Percentiles rank a stretch among this genome's conserved stretches.
Evolutionary conservation across 2,329 filamentous ascomycete genomes (phyloP).

Genomic region (Ophiosphaerella korrae): DNA sequence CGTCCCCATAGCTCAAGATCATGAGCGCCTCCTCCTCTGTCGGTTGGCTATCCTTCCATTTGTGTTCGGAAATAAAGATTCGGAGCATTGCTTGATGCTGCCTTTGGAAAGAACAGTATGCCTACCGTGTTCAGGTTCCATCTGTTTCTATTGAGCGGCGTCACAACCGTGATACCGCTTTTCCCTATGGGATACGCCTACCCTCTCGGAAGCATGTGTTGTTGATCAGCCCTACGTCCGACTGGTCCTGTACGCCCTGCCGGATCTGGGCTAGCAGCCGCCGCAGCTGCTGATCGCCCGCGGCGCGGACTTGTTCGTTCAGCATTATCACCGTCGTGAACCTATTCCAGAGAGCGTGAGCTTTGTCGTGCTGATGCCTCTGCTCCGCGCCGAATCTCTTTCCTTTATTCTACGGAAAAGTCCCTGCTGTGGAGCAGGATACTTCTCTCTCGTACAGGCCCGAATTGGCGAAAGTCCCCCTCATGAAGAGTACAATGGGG

Average conservation of each 20-base stretch:
- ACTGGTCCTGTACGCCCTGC: neutral
- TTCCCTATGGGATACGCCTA: constrained; percentile 5
- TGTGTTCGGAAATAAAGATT: too few species aligned
- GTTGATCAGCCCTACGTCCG: constrained; percentile 1
- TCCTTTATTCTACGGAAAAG: too few species aligned
- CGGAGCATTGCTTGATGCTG: too few species aligned
- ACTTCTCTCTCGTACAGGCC: too few species aligned
- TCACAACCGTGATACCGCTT: constrained; percentile 4
- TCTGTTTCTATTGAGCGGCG: constrained; percentile 7
- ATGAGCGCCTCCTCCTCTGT: too few species aligned
- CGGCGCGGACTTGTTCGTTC: neutral
- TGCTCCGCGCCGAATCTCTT: constrained; percentile 2
- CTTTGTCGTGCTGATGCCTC: constrained; percentile 7
- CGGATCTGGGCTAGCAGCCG: neutral
- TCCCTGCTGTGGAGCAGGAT: too few species aligned
- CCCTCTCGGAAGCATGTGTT: constrained; percentile 1
- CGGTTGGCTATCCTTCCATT: too few species aligned
- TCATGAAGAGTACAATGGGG: too few species aligned
- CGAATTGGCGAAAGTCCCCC: too few species aligned
- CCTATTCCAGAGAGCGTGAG: constrained; percentile 5
- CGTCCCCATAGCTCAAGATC: too few species aligned
- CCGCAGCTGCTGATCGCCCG: neutral
- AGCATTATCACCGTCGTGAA: constrained; percentile 6
- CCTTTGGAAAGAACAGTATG: too few species aligned
- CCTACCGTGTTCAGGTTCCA: constrained; percentile 3